Evolutionary conservation across 2,329 filamentous ascomycete genomes (phyloP), one percentile per base, ranked within the genome.

Genomic region (Colletotrichum zoysiae): DNA sequence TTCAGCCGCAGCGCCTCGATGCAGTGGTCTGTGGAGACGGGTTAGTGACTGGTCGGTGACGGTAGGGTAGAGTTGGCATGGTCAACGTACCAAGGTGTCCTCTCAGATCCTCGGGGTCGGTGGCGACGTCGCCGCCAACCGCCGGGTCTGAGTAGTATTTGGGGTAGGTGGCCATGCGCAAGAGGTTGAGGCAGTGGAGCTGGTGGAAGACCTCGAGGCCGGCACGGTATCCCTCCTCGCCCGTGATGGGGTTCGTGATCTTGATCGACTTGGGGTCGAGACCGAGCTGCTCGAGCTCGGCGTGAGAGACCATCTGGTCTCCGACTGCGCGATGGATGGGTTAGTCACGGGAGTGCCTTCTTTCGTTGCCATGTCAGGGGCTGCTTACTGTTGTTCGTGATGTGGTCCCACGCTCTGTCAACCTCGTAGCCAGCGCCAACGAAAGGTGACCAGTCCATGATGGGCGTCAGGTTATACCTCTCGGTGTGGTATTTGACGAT

Each of bases 151-250:
- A 78, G 76, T 88, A 88, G 74, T 88, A 85, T 8, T 86, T 84
- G 69, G 82, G 84, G 75, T 86, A 86, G 3, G 84, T 84, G 11
- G 85, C 82, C 75, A 87, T 84, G 16, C 85, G 78, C 75, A 83
- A 77, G 46, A 86, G 75, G 75, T 87, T 87, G 48, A 87, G 79
- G 77, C 85, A 87, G 73, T 86, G 85, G 44, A 88, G 81, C 75
- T 86, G 86, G 77, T 89, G 87, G 78, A 89, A 89, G 0, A 88
- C 87, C 75, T 89, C 87, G 3, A 89, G 79, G 0, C 86, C 89
- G 0, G 89, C 88, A n/a, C 88, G 83, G 75, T 90, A 91, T 0
- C 88, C 89, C 48, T 85, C 84, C 68, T 87, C 83, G 23, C 88
- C 89, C 1, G 88, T 89, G 56, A 81, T 82, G 6, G 88, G 86